Evolutionary conservation across 2,329 filamentous ascomycete genomes (phyloP).

Genomic region (Hymenoscyphus repandus): DNA sequence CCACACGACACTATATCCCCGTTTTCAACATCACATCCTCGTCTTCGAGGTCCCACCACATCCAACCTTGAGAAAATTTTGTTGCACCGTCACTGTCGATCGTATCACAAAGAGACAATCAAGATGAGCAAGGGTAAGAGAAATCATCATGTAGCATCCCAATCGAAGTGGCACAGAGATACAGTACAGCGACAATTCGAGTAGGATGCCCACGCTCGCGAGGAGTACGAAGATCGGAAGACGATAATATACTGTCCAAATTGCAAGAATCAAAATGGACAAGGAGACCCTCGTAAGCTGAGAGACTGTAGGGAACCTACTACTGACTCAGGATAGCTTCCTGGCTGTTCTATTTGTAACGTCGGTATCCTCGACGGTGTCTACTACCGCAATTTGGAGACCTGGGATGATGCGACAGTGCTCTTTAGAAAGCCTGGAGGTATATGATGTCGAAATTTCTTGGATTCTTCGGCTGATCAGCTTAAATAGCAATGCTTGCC

Average conservation of each 20-base stretch:
- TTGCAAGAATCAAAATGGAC: neutral
- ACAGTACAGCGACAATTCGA: neutral
- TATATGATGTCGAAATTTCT: neutral
- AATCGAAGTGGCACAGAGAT: no score
- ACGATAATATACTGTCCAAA: neutral
- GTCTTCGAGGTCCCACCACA: no score
- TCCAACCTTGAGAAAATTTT: no score
- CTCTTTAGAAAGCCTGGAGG: neutral
- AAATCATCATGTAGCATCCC: no score
- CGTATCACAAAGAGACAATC: no score
- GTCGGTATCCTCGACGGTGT: neutral
- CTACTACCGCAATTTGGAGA: neutral
- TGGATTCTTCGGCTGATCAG: neutral
- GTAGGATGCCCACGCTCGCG: neutral
- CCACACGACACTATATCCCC: no score
- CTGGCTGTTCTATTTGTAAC: neutral
- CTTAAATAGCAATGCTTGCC: neutral
- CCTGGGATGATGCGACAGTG: neutral
- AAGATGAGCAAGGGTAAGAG: no score
- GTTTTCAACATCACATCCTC: no score
- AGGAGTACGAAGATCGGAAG: neutral
- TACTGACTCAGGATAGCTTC: neutral
- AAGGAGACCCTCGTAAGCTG: neutral
- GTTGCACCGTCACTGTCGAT: no score
- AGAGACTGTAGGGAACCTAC: neutral